Percentiles rank a stretch among this genome's conserved stretches.
These are phyloP conservation scores for Paramecium caudatum DNA, from an alignment of 73 alveolate genomes.

Conservation along the genomic window DNA sequence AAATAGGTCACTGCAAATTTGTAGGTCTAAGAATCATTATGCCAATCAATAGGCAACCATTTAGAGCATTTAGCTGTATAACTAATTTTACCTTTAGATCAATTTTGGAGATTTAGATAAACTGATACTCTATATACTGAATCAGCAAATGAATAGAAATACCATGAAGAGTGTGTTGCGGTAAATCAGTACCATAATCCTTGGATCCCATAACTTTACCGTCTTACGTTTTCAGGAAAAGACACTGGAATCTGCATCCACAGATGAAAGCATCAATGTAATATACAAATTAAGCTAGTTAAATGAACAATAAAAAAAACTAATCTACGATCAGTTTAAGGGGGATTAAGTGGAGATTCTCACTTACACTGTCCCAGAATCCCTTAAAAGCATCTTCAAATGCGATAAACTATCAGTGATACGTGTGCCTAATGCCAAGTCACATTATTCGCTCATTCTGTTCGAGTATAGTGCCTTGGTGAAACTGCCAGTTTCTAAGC, in stretches of 20 bases:
- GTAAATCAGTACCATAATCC: background rate
- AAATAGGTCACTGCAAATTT: slow-evolving; percentile 5
- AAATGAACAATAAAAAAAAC: background rate
- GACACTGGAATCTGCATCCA: slow-evolving; percentile 21
- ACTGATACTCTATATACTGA: slow-evolving; percentile 49
- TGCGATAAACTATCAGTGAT: background rate
- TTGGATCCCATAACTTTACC: slow-evolving; percentile 36
- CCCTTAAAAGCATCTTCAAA: background rate
- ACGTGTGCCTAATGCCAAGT: background rate
- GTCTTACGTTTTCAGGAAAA: slow-evolving; percentile 7
- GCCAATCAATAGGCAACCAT: background rate
- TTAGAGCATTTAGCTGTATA: background rate
- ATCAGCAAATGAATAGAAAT: slow-evolving; percentile 10
- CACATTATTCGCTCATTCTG: slow-evolving; percentile 10
- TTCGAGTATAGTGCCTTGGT: background rate
- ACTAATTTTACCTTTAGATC: background rate
- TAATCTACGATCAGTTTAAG: background rate
- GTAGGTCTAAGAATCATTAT: slow-evolving; percentile 16
- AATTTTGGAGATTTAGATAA: slow-evolving; percentile 27
- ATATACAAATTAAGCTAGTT: background rate
- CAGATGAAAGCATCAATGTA: slow-evolving; percentile 40
- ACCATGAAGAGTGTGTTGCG: background rate
- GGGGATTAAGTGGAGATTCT: slow-evolving; percentile 1
- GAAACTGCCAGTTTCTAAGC: background rate
- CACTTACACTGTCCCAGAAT: background rate